Base-by-base conservation (phyloP, 805 yeast species). In the Lipomyces kockii region DNA sequence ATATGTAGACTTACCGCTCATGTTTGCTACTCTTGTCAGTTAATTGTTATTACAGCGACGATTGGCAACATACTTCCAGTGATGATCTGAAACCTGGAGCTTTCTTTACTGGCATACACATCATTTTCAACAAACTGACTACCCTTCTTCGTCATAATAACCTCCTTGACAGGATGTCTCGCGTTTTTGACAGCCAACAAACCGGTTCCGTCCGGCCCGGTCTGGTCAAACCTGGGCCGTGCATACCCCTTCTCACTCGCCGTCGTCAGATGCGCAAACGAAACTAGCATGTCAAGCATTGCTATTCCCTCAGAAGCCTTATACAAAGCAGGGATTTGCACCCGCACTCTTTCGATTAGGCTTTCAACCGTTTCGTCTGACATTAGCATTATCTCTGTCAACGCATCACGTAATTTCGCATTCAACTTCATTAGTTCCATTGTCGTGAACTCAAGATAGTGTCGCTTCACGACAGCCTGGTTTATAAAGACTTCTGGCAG, bases 1-100 rank as follows among this genome's bases (percentile, higher is more conserved):
- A 67, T 84, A 85, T 4, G 86, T 83, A 0, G 89, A 86, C 72
- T 86, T 87, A 1, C 89, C 90, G 60, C 88, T 86, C 87, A 85
- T 85, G 68, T 86, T 86, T 2, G 86, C 84, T 0, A 11, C n/a
- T 22, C 34, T 27, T 17, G 59, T 49, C 59, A 25, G 46, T n/a
- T 32, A 17, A 29, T 20, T 22, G 22, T 3, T 20, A 22, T 27
- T 22, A 25, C n/a, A 52, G 53, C 8, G 22, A 49, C 5, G 25
- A 59, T 20, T n/a, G 20, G 12, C 35, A 43, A 53, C 66, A 12
- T 58, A 62, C 71, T 56, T 0, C 89, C 89, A 0, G 89, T 86
- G 4, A 86, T 79, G 1, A 86, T 79, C 64, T 83, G 85, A 8
- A 84, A 73, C 35, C 82, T 71, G 2, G 85, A 82, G 7, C 78